These are phyloP conservation scores for Lotus japonicus DNA, from an alignment of 306 rosid species.

Conservation along the genomic window DNA sequence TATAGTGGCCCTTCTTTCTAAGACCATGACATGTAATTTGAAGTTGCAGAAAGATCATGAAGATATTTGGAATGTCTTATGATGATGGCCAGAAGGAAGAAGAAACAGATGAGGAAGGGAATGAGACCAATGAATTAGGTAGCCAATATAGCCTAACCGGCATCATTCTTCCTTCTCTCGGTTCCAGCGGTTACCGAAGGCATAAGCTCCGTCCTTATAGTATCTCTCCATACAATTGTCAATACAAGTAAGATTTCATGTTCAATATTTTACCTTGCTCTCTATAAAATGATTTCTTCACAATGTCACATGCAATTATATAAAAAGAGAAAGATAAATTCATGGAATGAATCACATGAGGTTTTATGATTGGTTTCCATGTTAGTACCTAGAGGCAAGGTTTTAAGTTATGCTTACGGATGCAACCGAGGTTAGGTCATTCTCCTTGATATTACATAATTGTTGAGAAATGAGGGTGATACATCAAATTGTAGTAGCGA, in stretches of 20 bases:
- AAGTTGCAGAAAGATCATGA: not conserved
- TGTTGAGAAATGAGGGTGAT: no score
- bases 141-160: slow-evolving; percentile 71
- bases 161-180: slow-evolving; percentile 59
- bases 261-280: not conserved
- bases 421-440: no score
- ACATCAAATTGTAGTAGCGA: no score
- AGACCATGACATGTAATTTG: not conserved
- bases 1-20: not conserved
- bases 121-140: slow-evolving; percentile 22
- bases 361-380: no score
- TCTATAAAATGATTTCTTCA: no score
- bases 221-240: slow-evolving; percentile 38
- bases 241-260: slow-evolving; percentile 33
- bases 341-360: no score
- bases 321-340: no score
- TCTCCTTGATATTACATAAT: no score
- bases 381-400: no score
- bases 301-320: no score
- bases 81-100: not conserved
- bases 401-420: no score
- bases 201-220: slow-evolving; percentile 21
- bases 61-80: not conserved
- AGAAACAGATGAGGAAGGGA: not conserved
- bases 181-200: slow-evolving; percentile 26